A percentile compares a stretch with the other conserved stretches of the same genome.
Conservation (phyloP, 306 rosid species). For the Senna tora region DNA sequence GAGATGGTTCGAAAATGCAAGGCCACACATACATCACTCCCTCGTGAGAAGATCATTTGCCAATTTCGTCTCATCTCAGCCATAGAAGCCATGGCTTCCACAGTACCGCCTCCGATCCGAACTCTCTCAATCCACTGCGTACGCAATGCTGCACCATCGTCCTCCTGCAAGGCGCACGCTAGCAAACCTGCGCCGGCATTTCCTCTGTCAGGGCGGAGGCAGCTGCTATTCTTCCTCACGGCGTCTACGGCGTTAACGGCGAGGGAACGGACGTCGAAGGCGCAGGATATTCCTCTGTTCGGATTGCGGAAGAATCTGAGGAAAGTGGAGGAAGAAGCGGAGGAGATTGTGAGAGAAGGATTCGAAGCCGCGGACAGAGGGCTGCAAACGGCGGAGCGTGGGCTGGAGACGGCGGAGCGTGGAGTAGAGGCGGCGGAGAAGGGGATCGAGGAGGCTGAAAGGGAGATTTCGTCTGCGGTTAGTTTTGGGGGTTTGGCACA, state of each 20-base stretch:
- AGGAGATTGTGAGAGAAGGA: slow-evolving; percentile 78
- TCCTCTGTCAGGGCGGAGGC: slow-evolving; percentile 54
- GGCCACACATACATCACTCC: slow-evolving; percentile 37
- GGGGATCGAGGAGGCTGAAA: slow-evolving; percentile 54
- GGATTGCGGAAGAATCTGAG: slow-evolving; percentile 75
- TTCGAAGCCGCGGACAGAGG: slow-evolving; percentile 79
- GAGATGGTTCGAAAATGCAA: slow-evolving; percentile 2
- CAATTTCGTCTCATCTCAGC: background rate
- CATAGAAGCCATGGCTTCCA: slow-evolving; percentile 48
- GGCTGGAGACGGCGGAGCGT: slow-evolving; percentile 53
- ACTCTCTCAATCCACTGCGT: slow-evolving; percentile 44
- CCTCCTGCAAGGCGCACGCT: slow-evolving; percentile 34
- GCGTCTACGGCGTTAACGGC: slow-evolving; percentile 54
- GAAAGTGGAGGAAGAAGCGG: slow-evolving; percentile 69
- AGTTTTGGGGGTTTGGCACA: slow-evolving; percentile 71
- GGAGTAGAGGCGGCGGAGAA: slow-evolving; percentile 57
- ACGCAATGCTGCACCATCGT: slow-evolving; percentile 37
- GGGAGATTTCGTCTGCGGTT: slow-evolving; percentile 33
- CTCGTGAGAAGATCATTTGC: slow-evolving; percentile 36
- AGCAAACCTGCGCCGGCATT: slow-evolving; percentile 18
- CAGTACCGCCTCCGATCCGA: slow-evolving; percentile 47
- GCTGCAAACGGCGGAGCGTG: slow-evolving; percentile 57
- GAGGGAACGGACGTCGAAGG: slow-evolving; percentile 49
- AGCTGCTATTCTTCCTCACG: slow-evolving; percentile 55
- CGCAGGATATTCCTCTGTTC: slow-evolving; percentile 70